Base-by-base conservation (phyloP, 495 filamentous ascomycete species). In the Lasiosphaeriaceae sp. region DNA sequence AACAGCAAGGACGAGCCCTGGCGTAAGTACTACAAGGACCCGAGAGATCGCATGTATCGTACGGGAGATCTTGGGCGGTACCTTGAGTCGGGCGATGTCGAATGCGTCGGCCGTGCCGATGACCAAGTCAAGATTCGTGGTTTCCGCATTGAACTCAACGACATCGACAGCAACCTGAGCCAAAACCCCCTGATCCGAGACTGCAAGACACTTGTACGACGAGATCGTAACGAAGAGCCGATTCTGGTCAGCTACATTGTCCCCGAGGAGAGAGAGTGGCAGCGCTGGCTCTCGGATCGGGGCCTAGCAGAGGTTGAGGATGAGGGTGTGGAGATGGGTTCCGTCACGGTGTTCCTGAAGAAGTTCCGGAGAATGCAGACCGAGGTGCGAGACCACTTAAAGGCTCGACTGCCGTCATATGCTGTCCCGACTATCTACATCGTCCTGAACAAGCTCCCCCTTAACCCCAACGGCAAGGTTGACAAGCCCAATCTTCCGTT, bases 401-500 rank as follows among this genome's bases (percentile, higher is more conserved):
- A 86, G 61, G 83, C 77, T 54, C 88, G 90, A 53, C 75, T 97
- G 9, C 88, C 94, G 9, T 64, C 75, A 2, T 92, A 97, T 63
- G 89, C 92, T 0, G 86, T 97, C 0, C 94, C 94, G 1, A 71
- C 71, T 56, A 79, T 93, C 34, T 81, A 92, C 57, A 89, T 98
- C 26, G 84, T 89, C 2, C 82, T 98, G 21, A 80, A 81, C 50
- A 86, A 86, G 41, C 81, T 97, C 52, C 93, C 93, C 0, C 76
- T 97, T 24, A 97, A 96, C 72, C 93, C 93, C 14, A 97, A 97
- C 61, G 92, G 92, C 57, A 97, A 96, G 75, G 85, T 96, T 46
- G 94, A 98, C 67, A 90, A 87, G 72, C 90, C 90, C 6, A 87
- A 86, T 1, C 79, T 98, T 43, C 94, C 94, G 0, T 97, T 96